Evolutionary conservation across 768 basidiomycete species (phyloP), one percentile per base, ranked within the genome.

Genomic region (Phylloporus sp.): DNA sequence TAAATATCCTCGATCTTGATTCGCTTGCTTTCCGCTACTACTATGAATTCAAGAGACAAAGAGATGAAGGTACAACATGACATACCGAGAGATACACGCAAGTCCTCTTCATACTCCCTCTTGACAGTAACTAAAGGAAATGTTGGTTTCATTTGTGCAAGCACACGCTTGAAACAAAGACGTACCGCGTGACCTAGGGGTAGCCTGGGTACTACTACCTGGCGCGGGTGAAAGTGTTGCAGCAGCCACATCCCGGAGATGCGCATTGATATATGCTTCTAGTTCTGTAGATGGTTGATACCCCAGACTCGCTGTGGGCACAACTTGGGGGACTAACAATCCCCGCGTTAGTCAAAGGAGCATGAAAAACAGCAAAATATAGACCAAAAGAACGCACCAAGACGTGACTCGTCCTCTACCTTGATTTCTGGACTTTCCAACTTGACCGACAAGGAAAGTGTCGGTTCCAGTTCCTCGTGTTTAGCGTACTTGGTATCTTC

Each of bases 1-100:
- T 52, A 52, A 23, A 45, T 35, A 22, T 63, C 51, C 26, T 64
- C 56, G 11, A 54, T 36, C 47, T 63, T 63, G 40, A 63, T 45
- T 11, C 35, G 59, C 40, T 59, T 64, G 15, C 41, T 38, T 24
- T 39, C 32, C 16, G 45, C 63, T 57, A 9, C 16, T n/a, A 12
- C 0, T 2, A 11, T 15, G 26, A 27, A 39, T 51, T 38, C 39
- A 40, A 42, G 24, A 47, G 10, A 28, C 11, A 10, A 12, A 34
- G 20, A 24, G 4, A 40, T 4, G 20, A 38, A 28, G 13, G 5
- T 16, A 6, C 3, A 22, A 24, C 5, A 8, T 5, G 10, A 51
- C 54, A 6, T 49, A 62, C 57, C 42, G n/a, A 34, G 26, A 35
- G 34, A 38, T 4, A 32, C 7, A 6, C 23, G 0, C 22, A 13